These are phyloP conservation scores for Beauveria brongniartii DNA, from an alignment of 2,329 filamentous ascomycete genomes.

Conservation along the genomic window DNA sequence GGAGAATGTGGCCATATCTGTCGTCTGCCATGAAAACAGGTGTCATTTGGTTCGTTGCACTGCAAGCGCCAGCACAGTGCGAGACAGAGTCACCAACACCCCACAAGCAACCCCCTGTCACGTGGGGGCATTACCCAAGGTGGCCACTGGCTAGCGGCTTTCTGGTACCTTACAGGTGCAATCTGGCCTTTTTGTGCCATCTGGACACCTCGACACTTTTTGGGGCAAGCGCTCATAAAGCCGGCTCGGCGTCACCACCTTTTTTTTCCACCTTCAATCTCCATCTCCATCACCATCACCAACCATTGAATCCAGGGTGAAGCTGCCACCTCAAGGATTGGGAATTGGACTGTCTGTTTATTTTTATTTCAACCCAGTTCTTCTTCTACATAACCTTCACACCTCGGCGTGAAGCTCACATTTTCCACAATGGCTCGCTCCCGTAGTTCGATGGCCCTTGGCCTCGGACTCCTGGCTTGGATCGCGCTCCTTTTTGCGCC, in stretches of 20 bases:
- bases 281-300: constrained; percentile 20
- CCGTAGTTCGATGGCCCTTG: constrained; percentile 62
- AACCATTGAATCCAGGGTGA: constrained; percentile 20
- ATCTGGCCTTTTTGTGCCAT: constrained; percentile 42
- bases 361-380: constrained; percentile 15
- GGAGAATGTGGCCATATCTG: too few species aligned
- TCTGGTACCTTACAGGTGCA: constrained; percentile 24
- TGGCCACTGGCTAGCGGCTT: constrained; percentile 12
- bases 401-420: constrained; percentile 15
- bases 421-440: constrained; percentile 44
- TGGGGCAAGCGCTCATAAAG: constrained; percentile 28
- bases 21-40: neutral
- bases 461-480: constrained; percentile 87
- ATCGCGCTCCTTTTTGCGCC: constrained; percentile 83
- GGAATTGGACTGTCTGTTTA: constrained; percentile 18
- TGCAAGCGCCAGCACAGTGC: constrained; percentile 2
- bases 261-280: constrained; percentile 22
- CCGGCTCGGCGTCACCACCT: constrained; percentile 15
- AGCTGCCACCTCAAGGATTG: constrained; percentile 24
- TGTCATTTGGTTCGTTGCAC: neutral
- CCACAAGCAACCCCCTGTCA: constrained; percentile 23
- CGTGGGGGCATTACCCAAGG: constrained; percentile 19
- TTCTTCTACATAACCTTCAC: constrained; percentile 10
- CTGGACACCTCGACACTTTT: constrained; percentile 38
- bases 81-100: neutral